Percentiles rank a stretch among this genome's conserved stretches.
Evolutionary conservation across 352 stramenopile genomes (phyloP).

Genomic region (Thalassiosira hispida): DNA sequence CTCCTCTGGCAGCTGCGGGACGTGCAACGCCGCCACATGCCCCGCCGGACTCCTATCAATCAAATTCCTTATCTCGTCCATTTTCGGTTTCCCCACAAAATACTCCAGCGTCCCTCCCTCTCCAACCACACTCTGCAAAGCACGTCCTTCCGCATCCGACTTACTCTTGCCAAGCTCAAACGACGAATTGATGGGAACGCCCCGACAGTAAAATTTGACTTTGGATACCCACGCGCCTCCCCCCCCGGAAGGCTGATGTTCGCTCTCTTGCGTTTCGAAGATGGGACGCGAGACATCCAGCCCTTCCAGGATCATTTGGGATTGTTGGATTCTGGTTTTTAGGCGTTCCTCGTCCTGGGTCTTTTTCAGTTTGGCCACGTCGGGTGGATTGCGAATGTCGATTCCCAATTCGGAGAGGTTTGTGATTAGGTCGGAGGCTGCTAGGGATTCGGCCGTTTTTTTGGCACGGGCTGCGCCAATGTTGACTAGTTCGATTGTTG

Average conservation of each 20-base stretch:
- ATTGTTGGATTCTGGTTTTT: slow-evolving; percentile 8
- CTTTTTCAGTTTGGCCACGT: slow-evolving; percentile 9
- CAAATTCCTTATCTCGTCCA: slow-evolving; percentile 16
- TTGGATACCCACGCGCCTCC: slow-evolving; percentile 11
- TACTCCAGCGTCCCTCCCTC: slow-evolving; percentile 9
- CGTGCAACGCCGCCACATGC: slow-evolving; percentile 24
- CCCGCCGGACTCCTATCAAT: slow-evolving; percentile 19
- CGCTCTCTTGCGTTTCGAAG: slow-evolving; percentile 21
- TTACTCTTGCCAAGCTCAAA: slow-evolving; percentile 17
- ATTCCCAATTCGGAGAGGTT: slow-evolving; percentile 9
- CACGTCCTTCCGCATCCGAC: too few species aligned
- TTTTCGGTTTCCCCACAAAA: slow-evolving; percentile 16
- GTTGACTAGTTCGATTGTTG: slow-evolving; percentile 2
- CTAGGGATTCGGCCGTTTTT: slow-evolving; percentile 7
- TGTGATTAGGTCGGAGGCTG: slow-evolving; percentile 5
- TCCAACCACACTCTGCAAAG: not conserved
- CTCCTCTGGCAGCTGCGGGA: slow-evolving; percentile 25
- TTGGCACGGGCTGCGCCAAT: slow-evolving; percentile 8
- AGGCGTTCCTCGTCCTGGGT: slow-evolving; percentile 8
- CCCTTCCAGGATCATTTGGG: slow-evolving; percentile 34
- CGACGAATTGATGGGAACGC: slow-evolving; percentile 13
- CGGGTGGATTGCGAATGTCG: slow-evolving; percentile 5
- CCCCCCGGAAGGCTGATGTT: too few species aligned
- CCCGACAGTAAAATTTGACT: slow-evolving; percentile 25
- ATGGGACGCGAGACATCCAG: slow-evolving; percentile 16